phyloP scores from a whole-genome alignment of 345 rosid genomes.

The Hibiscus trionum region DNA sequence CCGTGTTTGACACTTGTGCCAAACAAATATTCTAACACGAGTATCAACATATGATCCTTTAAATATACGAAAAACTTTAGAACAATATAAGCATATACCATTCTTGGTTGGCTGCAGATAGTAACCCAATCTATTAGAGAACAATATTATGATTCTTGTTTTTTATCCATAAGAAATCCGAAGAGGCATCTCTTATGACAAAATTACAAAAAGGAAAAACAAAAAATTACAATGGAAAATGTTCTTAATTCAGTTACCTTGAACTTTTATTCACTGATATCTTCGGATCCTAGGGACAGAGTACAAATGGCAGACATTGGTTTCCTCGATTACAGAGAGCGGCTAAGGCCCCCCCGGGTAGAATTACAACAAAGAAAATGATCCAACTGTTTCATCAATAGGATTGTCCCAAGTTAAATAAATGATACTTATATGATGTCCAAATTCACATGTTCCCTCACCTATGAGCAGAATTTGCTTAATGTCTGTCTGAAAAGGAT shows the following conservation, averaged over 20 bases:
- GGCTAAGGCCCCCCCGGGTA: not conserved
- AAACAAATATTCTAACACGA: not conserved
- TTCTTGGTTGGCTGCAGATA: not conserved
- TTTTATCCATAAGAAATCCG: not conserved
- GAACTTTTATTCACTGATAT: constrained; percentile 12
- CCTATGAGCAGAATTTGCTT: constrained; percentile 1
- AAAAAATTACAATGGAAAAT: not conserved
- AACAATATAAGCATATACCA: no score
- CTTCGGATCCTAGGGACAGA: constrained; percentile 8
- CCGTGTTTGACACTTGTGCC: not conserved
- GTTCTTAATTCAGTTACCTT: constrained; percentile 7
- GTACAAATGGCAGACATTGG: constrained; percentile 10
- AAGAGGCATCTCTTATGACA: not conserved
- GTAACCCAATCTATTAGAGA: not conserved
- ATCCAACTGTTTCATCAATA: not conserved
- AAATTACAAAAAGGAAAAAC: not conserved
- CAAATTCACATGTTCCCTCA: constrained; percentile 8
- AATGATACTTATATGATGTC: not conserved
- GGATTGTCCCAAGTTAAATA: not conserved
- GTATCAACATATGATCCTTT: no score
- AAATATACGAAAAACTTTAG: no score
- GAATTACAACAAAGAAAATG: not conserved
- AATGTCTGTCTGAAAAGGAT: not conserved
- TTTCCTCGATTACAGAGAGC: constrained; percentile 1
- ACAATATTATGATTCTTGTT: not conserved